Evolutionary conservation across 31 red algal species (phyloP), one percentile per base, ranked within the genome.

Genomic region (Porphyra umbilicalis): DNA sequence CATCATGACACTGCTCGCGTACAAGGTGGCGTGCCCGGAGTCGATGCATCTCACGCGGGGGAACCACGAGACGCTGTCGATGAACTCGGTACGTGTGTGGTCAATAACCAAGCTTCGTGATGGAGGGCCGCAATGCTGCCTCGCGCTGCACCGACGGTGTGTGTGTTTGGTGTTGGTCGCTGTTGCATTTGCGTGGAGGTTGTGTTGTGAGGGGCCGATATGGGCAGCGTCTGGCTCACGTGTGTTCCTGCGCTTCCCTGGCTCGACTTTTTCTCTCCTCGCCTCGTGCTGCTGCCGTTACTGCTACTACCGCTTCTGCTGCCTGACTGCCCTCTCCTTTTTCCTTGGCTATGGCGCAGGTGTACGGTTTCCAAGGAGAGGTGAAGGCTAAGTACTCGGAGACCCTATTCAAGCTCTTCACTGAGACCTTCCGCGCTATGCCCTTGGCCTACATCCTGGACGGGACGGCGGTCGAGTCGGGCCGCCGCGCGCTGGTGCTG

Each of bases 311-410:
- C 15, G 15, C 33, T 34, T 10, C 25, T 36, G 4, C 9, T 78
- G 9, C 4, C 15, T 13, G 30, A 5, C 8, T 76, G 18, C n/a
- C 77, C 77, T 77, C 30, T 33, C 14, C 33, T n/a, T n/a, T n/a
- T n/a, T 36, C 33, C 0, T 4, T 35, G 4, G 9, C 4, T 36
- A 31, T 36, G 4, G 9, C 14, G 34, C 90, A 83, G 75, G 84
- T 98, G 33, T 98, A 98, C 81, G 96, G 96, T 6, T 98, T 98
- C 82, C 81, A 98, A 83, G 96, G 93, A n/a, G 96, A 98, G 76
- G 92, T 94, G 15, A 77, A 80, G 39, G 80, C 76, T 35, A 98
- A 95, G 89, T 96, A 98, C 75, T 33, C 31, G 25, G 91, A 95
- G 57, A 88, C 75, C 8, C 75, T 95, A 29, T 98, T 93, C 81